phyloP scores from a whole-genome alignment of 176 grass and related monocot species.

The Alopecurus myosuroides region DNA sequence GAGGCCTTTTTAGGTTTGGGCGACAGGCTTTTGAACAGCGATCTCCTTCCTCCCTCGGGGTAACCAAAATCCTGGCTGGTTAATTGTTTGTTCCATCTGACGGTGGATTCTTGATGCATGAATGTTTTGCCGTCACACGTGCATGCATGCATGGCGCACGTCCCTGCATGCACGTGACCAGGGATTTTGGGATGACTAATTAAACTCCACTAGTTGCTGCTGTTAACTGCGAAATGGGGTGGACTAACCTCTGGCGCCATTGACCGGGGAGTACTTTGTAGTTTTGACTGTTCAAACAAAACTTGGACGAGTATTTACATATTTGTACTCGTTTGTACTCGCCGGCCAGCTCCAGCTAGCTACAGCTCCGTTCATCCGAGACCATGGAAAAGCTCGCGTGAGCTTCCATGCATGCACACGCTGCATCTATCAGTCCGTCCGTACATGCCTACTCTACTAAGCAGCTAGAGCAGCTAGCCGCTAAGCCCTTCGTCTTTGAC shows the following conservation, averaged over 20 bases:
- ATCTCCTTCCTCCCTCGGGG: conserved; percentile 21
- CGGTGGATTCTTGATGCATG: conserved; percentile 9
- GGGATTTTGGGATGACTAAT: too few species aligned
- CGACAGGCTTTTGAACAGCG: conserved; percentile 32
- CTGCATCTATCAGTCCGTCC: background rate
- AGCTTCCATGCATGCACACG: background rate
- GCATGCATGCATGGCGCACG: too few species aligned
- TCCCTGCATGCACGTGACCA: background rate
- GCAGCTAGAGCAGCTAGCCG: too few species aligned
- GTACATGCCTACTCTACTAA: too few species aligned
- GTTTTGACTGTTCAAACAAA: too few species aligned
- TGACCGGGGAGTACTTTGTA: too few species aligned
- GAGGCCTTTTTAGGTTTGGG: conserved; percentile 32
- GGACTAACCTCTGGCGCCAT: too few species aligned
- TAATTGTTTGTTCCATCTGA: background rate
- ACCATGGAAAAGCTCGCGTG: background rate
- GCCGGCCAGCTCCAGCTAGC: too few species aligned
- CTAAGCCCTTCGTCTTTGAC: conserved; percentile 24
- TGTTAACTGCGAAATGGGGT: too few species aligned
- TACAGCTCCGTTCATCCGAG: background rate
- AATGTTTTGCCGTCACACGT: conserved; percentile 43
- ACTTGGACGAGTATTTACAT: too few species aligned
- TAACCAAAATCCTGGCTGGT: background rate
- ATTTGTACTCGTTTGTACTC: too few species aligned
- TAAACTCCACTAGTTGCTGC: too few species aligned